Evolutionary conservation across 2,329 filamentous ascomycete species (phyloP).

Genomic region (Geosmithia morbida): DNA sequence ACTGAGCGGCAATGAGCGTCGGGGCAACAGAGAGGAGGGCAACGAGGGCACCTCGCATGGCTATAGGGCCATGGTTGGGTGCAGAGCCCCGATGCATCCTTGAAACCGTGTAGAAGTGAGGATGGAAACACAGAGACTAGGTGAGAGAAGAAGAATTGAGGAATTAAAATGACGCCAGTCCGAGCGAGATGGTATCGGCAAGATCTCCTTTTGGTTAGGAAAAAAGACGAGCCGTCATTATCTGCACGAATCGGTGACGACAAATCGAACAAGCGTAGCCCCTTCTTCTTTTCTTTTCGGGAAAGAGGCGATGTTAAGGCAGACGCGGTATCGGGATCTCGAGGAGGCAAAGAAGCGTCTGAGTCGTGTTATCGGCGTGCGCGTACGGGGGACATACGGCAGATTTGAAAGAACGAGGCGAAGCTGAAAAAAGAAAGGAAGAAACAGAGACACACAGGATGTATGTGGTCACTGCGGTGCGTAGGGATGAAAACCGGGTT

Average conservation of each 20-base stretch:
- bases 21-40: slow-evolving; percentile 12
- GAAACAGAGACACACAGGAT: neutral
- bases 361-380: neutral
- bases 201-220: neutral
- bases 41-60: slow-evolving; percentile 5
- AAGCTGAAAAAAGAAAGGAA: neutral
- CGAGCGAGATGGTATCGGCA: neutral
- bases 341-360: neutral
- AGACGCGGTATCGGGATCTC: neutral
- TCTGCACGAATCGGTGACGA: neutral
- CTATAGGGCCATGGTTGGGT: neutral
- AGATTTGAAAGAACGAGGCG: neutral
- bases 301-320: neutral
- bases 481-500: neutral
- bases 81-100: neutral
- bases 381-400: neutral
- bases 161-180: neutral
- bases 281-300: neutral
- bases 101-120: neutral
- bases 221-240: neutral
- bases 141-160: neutral
- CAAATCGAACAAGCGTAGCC: neutral
- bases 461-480: neutral
- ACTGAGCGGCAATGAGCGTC: slow-evolving; percentile 20
- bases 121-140: too few relatives aligned